Evolutionary conservation across 345 rosid species (phyloP).

Genomic region (Stellera chamaejasme): DNA sequence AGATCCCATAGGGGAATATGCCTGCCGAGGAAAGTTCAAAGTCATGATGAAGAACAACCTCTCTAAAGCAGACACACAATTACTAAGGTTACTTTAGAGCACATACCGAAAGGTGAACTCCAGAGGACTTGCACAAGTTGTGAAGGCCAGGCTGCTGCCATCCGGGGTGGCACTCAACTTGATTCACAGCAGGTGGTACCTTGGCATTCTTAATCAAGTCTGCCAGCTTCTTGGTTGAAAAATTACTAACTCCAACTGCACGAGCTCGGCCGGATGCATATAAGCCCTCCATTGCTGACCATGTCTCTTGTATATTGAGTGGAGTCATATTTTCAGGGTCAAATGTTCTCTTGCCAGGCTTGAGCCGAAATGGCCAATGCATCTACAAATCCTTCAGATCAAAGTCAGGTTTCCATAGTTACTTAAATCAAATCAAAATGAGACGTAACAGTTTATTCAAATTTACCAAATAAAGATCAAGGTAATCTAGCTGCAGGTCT

Average conservation of each 20-base stretch:
- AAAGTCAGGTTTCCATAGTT: neutral
- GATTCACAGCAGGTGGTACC: conserved; percentile 53
- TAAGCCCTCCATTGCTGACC: conserved; percentile 50
- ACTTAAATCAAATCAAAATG: neutral
- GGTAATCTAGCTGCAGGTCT: conserved; percentile 41
- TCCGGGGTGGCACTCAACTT: conserved; percentile 53
- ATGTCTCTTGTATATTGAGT: conserved; percentile 38
- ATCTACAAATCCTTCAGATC: conserved; percentile 21
- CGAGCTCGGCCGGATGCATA: conserved; percentile 40
- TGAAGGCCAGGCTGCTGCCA: conserved; percentile 59
- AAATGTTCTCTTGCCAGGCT: conserved; percentile 32
- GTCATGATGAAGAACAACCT: neutral
- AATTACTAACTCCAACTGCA: conserved; percentile 55
- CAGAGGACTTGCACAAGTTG: conserved; percentile 40
- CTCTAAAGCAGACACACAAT: neutral
- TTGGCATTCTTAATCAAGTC: conserved; percentile 30
- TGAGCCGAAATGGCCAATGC: conserved; percentile 54
- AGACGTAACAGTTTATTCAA: no score
- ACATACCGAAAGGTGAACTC: conserved; percentile 43
- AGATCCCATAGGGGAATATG: conserved; percentile 51
- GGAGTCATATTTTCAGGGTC: conserved; percentile 42
- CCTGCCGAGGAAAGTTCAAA: conserved; percentile 19
- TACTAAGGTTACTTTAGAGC: neutral
- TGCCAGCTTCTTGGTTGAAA: conserved; percentile 49
- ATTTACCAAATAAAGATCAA: conserved; percentile 41